A percentile compares a stretch with the other conserved stretches of the same genome.
phyloP scores from a whole-genome alignment of 352 stramenopile genomes.

The Thalassiosira livingstoniorum region DNA sequence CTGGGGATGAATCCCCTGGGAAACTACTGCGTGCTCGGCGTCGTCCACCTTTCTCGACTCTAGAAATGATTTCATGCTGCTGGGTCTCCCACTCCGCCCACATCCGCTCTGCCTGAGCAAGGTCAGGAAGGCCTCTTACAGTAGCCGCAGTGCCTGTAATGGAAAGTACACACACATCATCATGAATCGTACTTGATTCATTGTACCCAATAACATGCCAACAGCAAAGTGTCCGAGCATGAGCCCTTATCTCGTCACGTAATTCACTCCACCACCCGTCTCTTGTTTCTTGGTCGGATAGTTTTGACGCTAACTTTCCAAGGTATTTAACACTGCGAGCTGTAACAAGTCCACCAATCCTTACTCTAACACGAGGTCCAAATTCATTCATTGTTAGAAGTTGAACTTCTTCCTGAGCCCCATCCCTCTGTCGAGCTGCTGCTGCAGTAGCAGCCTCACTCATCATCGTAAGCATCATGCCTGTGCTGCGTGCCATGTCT shows the following conservation, averaged over 20 bases:
- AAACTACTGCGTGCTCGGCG: conserved; percentile 5
- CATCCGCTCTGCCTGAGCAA: conserved; percentile 60
- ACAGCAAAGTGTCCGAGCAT: conserved; percentile 95
- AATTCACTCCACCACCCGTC: conserved; percentile 98
- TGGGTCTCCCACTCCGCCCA: conserved; percentile 57
- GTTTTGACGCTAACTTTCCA: conserved; percentile 91
- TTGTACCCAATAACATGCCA: conserved; percentile 96
- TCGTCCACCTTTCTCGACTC: conserved; percentile 27
- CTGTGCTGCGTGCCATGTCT: conserved; percentile 40
- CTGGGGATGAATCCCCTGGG: conserved; percentile 58
- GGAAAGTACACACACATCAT: conserved; percentile 96
- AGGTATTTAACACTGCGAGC: conserved; percentile 84
- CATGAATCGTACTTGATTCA: conserved; percentile 96
- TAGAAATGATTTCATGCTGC: conserved; percentile 47
- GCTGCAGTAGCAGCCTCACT: conserved; percentile 56
- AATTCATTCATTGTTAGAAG: conserved; percentile 95
- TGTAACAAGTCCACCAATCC: conserved; percentile 84
- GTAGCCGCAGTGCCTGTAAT: conserved; percentile 91
- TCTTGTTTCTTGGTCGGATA: conserved; percentile 96
- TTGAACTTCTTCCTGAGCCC: conserved; percentile 90
- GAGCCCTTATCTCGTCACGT: conserved; percentile 95
- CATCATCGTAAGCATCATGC: conserved; percentile 48
- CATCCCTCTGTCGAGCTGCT: conserved; percentile 44
- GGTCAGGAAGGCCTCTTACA: conserved; percentile 80
- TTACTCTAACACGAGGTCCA: conserved; percentile 78